phyloP scores from a whole-genome alignment of 306 rosid species.

The Citrullus mucosospermus region DNA sequence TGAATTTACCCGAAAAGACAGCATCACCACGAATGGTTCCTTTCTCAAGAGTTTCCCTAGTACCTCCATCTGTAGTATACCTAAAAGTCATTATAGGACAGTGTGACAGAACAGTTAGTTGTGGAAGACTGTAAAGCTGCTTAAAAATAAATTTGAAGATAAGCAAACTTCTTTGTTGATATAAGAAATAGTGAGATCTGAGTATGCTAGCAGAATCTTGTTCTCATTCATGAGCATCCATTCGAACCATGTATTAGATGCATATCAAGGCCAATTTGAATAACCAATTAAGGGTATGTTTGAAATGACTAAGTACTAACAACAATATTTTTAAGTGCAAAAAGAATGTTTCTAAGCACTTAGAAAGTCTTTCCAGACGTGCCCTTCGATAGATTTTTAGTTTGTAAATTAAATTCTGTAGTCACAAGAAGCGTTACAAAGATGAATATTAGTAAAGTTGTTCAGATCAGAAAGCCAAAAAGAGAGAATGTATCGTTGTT shows the following conservation, averaged over 20 bases:
- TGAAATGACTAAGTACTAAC: too few relatives aligned
- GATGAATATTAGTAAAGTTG: neutral
- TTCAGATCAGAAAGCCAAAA: neutral
- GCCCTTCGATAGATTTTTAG: neutral
- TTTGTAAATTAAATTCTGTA: too few relatives aligned
- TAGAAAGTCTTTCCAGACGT: too few relatives aligned
- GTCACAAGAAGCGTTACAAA: neutral
- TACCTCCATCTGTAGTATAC: constrained; percentile 95
- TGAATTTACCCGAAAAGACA: constrained; percentile 58
- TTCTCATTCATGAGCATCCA: neutral
- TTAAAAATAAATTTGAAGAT: neutral
- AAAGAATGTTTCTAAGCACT: too few relatives aligned
- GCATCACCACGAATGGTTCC: constrained; percentile 79
- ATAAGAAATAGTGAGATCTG: neutral
- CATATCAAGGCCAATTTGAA: neutral
- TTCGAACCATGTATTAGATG: neutral
- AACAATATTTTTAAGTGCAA: too few relatives aligned
- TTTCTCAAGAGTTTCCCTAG: constrained; percentile 64
- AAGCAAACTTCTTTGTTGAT: neutral
- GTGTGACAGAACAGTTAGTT: neutral
- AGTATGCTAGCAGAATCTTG: neutral
- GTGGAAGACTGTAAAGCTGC: neutral
- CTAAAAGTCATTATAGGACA: constrained; percentile 20
- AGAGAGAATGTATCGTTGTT: neutral
- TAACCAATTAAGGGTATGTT: neutral